Evolutionary conservation across 1,139 yeast species (phyloP).

Genomic region (Yamadazyma membranifaciens): DNA sequence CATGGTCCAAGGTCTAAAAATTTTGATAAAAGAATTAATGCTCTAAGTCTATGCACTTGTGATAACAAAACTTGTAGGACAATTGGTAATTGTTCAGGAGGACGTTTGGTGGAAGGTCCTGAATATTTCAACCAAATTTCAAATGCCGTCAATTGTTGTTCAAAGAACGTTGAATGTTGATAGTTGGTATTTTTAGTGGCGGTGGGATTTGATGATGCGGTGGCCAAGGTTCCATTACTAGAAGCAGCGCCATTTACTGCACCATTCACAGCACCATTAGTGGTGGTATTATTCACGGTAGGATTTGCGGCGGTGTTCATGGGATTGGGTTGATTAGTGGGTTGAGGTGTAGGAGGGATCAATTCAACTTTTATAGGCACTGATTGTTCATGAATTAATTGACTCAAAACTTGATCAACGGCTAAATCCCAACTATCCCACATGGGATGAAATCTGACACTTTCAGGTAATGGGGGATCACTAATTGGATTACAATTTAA

Average conservation of each 20-base stretch:
- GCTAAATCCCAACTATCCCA: constrained; percentile 99
- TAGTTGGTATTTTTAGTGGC: constrained; percentile 33
- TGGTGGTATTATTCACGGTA: constrained; percentile 24
- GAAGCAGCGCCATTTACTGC: not conserved
- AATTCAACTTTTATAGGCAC: constrained; percentile 4
- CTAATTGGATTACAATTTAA: constrained; percentile 93
- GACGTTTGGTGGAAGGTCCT: constrained; percentile 77
- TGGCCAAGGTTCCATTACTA: not conserved
- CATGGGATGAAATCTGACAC: constrained; percentile 79
- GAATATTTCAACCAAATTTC: constrained; percentile 91
- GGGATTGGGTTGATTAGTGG: constrained; percentile 9
- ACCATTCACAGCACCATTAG: constrained; percentile 18
- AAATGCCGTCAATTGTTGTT: constrained; percentile 93
- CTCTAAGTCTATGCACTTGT: constrained; percentile 90
- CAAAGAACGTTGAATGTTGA: constrained; percentile 91
- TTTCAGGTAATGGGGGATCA: constrained; percentile 88
- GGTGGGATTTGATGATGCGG: not conserved
- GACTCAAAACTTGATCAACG: constrained; percentile 86
- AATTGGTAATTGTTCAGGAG: constrained; percentile 95
- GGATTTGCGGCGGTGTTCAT: constrained; percentile 1
- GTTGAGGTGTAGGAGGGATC: constrained; percentile 9
- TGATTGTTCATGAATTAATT: constrained; percentile 43
- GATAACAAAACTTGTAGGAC: constrained; percentile 89
- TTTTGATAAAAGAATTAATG: constrained; percentile 77
- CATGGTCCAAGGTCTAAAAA: constrained; percentile 95